These are phyloP conservation scores for Podochytrium sp. DNA, from an alignment of 192 early-diverging fungal species.

Conservation along the genomic window DNA sequence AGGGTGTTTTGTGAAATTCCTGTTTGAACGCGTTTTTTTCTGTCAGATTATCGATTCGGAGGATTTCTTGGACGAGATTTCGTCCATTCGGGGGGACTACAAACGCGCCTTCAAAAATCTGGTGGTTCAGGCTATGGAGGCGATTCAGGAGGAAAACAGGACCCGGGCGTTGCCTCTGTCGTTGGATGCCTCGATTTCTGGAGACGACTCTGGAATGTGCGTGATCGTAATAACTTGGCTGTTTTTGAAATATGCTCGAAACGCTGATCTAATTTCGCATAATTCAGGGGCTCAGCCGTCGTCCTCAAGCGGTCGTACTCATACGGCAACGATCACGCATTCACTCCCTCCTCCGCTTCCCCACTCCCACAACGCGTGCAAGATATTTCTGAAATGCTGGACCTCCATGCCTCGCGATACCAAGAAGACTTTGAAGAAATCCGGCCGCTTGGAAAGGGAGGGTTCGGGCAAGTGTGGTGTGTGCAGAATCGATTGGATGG, in stretches of 20 bases:
- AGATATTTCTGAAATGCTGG: constrained; percentile 58
- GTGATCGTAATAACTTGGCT: no score
- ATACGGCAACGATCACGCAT: neutral
- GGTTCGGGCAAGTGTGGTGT: constrained; percentile 86
- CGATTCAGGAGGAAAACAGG: constrained; percentile 52
- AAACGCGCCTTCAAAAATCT: constrained; percentile 85
- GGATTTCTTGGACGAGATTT: constrained; percentile 81
- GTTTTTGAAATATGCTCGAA: no score
- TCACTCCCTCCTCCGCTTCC: neutral
- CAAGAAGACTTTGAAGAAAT: constrained; percentile 82
- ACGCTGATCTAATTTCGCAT: neutral
- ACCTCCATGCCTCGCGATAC: constrained; percentile 71
- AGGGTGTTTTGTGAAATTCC: constrained; percentile 78
- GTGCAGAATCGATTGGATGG: constrained; percentile 89
- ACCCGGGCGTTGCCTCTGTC: constrained; percentile 7
- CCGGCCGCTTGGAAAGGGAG: constrained; percentile 81
- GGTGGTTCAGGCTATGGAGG: constrained; percentile 77
- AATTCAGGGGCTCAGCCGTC: neutral
- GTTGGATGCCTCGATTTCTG: neutral
- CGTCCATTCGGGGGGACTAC: constrained; percentile 79
- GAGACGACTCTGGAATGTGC: no score
- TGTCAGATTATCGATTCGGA: constrained; percentile 51
- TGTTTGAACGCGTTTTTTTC: neutral
- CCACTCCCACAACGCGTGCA: neutral
- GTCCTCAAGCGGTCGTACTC: neutral